Conservation (phyloP, 208 protist species). For the Trypanosoma rangeli region DNA sequence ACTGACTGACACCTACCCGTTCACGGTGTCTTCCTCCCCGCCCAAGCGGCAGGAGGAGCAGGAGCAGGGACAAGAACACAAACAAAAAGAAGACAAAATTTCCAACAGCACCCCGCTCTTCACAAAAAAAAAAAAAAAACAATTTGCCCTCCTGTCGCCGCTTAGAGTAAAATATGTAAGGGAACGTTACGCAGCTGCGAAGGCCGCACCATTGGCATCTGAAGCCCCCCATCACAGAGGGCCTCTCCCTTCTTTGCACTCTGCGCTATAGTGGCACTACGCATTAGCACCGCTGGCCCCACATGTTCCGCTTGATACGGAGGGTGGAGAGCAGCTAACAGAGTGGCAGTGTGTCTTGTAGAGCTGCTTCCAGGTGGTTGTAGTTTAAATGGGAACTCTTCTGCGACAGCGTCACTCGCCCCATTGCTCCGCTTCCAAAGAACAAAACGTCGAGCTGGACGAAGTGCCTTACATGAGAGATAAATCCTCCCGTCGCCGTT, state of each 20-base stretch:
- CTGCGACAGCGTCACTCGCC: constrained; percentile 2
- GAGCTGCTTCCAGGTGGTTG: neutral
- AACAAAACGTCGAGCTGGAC: constrained; percentile 44
- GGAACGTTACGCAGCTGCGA: constrained; percentile 41
- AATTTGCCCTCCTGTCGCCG: constrained; percentile 1
- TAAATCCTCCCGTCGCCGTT: constrained; percentile 59
- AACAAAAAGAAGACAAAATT: constrained; percentile 1
- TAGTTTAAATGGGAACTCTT: constrained; percentile 1
- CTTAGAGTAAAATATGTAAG: constrained; percentile 10
- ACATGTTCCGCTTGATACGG: constrained; percentile 10
- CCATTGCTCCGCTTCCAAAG: constrained; percentile 40
- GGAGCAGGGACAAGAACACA: neutral
- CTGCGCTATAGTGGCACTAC: constrained; percentile 16
- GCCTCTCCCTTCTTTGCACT: constrained; percentile 31
- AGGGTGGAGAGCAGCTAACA: constrained; percentile 53
- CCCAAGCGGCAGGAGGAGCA: neutral
- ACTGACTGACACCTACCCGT: neutral
- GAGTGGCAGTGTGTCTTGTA: constrained; percentile 15
- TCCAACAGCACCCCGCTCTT: neutral
- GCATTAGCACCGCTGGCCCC: constrained; percentile 8
- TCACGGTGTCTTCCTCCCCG: no score
- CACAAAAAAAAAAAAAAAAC: no score
- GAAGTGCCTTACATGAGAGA: constrained; percentile 54
- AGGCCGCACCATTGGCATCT: constrained; percentile 56
- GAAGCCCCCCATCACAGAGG: constrained; percentile 25